Conservation (phyloP, 805 yeast genomes). For the Cephaloascus albidus region DNA sequence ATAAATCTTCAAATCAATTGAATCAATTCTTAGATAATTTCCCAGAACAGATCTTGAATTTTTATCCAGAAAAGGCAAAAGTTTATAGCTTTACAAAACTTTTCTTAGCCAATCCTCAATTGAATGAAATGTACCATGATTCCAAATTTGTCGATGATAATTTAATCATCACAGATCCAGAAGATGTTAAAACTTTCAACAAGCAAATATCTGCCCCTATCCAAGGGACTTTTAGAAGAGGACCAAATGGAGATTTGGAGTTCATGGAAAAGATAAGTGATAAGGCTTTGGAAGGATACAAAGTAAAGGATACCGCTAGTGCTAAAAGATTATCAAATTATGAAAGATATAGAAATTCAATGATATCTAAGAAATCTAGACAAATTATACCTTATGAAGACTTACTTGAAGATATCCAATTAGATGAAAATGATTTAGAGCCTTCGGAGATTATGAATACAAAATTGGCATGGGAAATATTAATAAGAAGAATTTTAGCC, state of each 20-base stretch:
- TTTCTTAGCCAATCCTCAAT: not conserved
- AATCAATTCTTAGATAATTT: conserved; percentile 8
- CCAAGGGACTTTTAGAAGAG: not conserved
- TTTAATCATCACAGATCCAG: not conserved
- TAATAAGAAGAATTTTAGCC: not conserved
- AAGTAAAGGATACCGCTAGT: not conserved
- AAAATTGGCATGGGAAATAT: not conserved
- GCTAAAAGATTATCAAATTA: not conserved
- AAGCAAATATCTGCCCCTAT: not conserved
- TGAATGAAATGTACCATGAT: not conserved
- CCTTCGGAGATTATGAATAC: not conserved
- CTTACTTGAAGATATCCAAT: not conserved
- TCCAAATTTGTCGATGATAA: not conserved
- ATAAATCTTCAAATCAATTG: conserved; percentile 11
- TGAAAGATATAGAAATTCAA: not conserved
- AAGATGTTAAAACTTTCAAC: not conserved
- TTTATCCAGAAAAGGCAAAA: not conserved
- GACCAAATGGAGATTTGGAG: not conserved
- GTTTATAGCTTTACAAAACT: not conserved
- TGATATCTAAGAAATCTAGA: not conserved
- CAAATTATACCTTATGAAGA: not conserved
- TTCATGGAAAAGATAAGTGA: not conserved
- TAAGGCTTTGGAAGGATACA: not conserved
- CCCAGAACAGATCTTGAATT: not conserved
- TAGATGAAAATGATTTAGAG: not conserved